Conservation (phyloP, 2,329 filamentous ascomycete genomes). For the Penicillium decumbens region DNA sequence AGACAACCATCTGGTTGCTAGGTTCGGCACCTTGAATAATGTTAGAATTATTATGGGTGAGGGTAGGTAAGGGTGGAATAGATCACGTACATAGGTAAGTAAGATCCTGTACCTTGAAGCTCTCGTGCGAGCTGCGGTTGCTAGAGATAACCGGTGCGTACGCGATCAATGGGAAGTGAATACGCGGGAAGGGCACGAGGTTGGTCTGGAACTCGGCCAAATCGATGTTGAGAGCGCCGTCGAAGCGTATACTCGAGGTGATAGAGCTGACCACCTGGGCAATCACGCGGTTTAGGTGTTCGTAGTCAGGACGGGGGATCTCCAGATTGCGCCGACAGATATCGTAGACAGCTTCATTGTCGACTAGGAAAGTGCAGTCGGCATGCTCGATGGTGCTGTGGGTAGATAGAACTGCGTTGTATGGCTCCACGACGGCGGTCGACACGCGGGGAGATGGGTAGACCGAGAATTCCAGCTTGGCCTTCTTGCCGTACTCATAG, state of each 20-base stretch:
- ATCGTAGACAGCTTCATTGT: conserved; percentile 99
- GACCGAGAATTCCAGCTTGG: conserved; percentile 99
- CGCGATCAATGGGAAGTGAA: conserved; percentile 97
- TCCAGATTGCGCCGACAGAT: conserved; percentile 97
- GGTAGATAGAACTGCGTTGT: conserved; percentile 98
- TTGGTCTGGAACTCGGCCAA: conserved; percentile 99
- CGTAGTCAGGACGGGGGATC: conserved; percentile 94
- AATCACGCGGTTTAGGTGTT: conserved; percentile 98
- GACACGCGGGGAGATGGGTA: conserved; percentile 97
- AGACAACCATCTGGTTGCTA: conserved; percentile 99
- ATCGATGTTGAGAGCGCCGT: conserved; percentile 97
- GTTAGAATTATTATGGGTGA: not conserved
- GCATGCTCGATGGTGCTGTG: conserved; percentile 99
- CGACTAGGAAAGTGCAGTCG: conserved; percentile 99
- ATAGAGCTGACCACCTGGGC: conserved; percentile 99
- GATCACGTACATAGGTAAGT: conserved; percentile 69
- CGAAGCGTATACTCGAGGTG: conserved; percentile 96
- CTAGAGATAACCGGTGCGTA: conserved; percentile 93
- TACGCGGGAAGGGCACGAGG: conserved; percentile 96
- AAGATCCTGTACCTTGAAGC: conserved; percentile 97
- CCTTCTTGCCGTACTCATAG: conserved; percentile 99
- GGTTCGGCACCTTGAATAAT: conserved; percentile 78
- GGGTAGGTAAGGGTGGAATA: no score
- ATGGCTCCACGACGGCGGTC: conserved; percentile 96
- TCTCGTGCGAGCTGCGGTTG: conserved; percentile 93